Conservation (phyloP, 495 filamentous ascomycete species). For the Neurospora sp. region DNA sequence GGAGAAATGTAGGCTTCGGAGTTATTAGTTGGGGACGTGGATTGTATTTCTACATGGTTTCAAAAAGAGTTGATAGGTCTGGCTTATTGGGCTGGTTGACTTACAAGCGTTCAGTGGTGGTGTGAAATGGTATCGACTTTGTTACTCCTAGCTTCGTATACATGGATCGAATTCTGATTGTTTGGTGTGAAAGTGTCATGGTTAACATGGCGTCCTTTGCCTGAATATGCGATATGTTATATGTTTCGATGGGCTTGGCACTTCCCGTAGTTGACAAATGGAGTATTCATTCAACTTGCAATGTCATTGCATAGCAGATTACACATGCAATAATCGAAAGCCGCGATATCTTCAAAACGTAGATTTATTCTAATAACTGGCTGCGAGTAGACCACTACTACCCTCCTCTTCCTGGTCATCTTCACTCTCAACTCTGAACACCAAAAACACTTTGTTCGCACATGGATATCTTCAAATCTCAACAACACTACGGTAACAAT, state of each 20-base stretch:
- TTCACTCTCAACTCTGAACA: neutral
- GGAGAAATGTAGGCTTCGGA: neutral
- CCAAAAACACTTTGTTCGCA: neutral
- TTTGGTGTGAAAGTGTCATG: neutral
- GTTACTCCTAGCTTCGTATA: neutral
- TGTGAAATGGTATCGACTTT: neutral
- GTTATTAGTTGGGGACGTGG: neutral
- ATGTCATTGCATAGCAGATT: neutral
- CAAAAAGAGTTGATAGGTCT: neutral
- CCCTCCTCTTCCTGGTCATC: neutral
- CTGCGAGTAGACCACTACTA: neutral
- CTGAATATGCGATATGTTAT: neutral
- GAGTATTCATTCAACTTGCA: neutral
- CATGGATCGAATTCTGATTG: neutral
- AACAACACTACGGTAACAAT: neutral
- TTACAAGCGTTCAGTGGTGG: neutral
- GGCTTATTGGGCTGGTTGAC: neutral
- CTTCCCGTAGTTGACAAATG: neutral
- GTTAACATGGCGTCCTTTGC: neutral
- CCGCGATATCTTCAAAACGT: neutral
- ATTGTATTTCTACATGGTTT: neutral
- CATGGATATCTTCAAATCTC: neutral
- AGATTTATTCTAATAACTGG: neutral
- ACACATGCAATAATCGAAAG: neutral
- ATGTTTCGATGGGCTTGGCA: neutral